Conservation (phyloP, 495 filamentous ascomycete species). For the Talaromyces liani region DNA sequence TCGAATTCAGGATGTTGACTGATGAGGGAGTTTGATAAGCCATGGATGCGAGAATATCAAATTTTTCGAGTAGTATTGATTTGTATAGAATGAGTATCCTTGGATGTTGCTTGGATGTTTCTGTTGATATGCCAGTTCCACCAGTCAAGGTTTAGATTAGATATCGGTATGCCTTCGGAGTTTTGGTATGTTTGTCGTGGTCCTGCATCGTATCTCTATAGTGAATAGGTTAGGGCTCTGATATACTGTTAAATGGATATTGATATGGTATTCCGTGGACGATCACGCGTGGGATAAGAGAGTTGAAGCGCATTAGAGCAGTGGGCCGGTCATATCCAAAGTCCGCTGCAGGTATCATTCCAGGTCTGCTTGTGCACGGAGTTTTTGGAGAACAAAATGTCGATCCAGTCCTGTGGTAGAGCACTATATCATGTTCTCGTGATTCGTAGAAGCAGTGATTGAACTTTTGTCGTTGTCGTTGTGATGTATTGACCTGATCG, state of each 20-base stretch:
- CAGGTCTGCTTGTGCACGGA: background rate
- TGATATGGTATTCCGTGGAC: background rate
- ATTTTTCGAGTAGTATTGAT: background rate
- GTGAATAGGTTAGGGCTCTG: too few species aligned
- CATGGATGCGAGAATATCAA: background rate
- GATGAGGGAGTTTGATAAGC: conserved; percentile 11
- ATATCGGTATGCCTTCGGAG: background rate
- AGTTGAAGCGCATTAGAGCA: background rate
- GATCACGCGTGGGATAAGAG: too few species aligned
- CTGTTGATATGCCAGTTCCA: background rate
- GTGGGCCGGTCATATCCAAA: background rate
- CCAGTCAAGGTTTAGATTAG: background rate
- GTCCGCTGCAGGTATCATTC: background rate
- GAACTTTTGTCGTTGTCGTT: too few species aligned
- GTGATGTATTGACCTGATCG: background rate
- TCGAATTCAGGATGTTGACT: conserved; percentile 15
- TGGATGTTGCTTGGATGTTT: background rate
- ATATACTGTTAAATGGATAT: background rate
- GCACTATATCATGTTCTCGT: background rate
- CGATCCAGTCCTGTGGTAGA: background rate
- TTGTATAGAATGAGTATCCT: background rate
- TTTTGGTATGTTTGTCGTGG: background rate
- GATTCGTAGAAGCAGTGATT: background rate
- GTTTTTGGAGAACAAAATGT: background rate
- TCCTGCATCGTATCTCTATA: background rate